Evolutionary conservation across 148 eudicot genomes (phyloP), one percentile per base, ranked within the genome.

Genomic region (Cornus suecica): DNA sequence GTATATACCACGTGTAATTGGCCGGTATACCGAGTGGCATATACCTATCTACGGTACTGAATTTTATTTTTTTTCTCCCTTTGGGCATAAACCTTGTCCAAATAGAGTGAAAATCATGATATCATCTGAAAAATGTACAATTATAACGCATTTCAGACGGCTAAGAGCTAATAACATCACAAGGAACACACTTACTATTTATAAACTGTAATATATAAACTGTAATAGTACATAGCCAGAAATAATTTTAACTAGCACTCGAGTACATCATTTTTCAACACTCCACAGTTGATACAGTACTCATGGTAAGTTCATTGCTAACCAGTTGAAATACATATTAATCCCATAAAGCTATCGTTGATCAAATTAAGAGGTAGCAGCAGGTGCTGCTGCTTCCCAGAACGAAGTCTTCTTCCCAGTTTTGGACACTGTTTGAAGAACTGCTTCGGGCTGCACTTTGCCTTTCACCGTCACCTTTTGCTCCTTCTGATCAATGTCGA

Each of bases 401-500:
- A 85, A 91, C 31, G 88, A 77, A 25, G 98, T 93, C 74, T 84
- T 83, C 84, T 93, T 93, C 14, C 98, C 98, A 20, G 98, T 93
- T 84, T 91, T 93, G 15, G 97, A 85, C 71, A 93, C 97, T 26
- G 92, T 89, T 80, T 90, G 90, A 23, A 93, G 64, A 82, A 93
- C 97, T 27, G 91, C 94, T 22, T 93, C 91, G 0, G 94, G 94
- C 80, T 89, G 81, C 62, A 93, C 92, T n/a, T 91, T 91, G 76
- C 98, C 98, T 69, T 78, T 87, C 78, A 93, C 98, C 0, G 97
- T 93, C 83, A 93, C 98, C 78, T 93, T 93, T 70, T 93, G 92
- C 83, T 89, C 83, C 73, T 91, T 81, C 31, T 88, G 25, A 86
- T 91, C 84, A 81, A 93, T 84, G 68, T 93, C 91, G 34, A 61